Percentiles rank a stretch among this genome's conserved stretches.
Evolutionary conservation across 306 rosid genomes (phyloP).

Genomic region (Sphenostylis stenocarpa): DNA sequence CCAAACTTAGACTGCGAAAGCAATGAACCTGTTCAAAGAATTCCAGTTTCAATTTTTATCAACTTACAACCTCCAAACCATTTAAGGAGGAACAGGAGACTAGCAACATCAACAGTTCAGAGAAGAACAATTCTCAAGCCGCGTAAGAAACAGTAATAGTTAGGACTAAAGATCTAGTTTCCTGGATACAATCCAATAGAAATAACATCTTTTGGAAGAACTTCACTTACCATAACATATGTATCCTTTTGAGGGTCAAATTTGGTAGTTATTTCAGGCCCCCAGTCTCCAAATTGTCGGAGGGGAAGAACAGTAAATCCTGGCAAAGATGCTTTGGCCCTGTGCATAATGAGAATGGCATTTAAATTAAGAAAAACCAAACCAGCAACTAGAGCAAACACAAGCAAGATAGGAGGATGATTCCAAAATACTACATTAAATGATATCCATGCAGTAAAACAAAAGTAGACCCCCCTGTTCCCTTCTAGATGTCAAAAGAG

Average conservation of each 20-base stretch:
- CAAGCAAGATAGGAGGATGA: neutral
- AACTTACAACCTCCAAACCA: slow-evolving; percentile 11
- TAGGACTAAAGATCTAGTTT: neutral
- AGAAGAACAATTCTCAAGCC: slow-evolving; percentile 10
- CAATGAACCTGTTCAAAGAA: slow-evolving; percentile 5
- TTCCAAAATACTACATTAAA: slow-evolving; percentile 16
- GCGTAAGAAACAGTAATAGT: neutral
- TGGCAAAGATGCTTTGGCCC: slow-evolving; percentile 82
- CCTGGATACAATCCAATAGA: neutral
- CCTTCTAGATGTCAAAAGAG: slow-evolving; percentile 1
- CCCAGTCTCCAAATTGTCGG: slow-evolving; percentile 89
- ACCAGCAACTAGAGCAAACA: neutral
- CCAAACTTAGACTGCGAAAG: neutral
- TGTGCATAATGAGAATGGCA: slow-evolving; percentile 43
- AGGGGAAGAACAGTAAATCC: slow-evolving; percentile 89
- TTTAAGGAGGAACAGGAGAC: neutral
- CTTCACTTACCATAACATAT: slow-evolving; percentile 70
- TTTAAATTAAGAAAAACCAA: slow-evolving; percentile 25
- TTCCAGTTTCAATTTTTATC: neutral
- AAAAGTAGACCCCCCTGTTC: slow-evolving; percentile 7
- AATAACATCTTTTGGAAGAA: neutral
- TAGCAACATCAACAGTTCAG: slow-evolving; percentile 9
- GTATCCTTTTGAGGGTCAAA: slow-evolving; percentile 78
- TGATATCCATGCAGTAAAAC: slow-evolving; percentile 8
- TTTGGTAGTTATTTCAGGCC: slow-evolving; percentile 70